Evolutionary conservation across 2,329 filamentous ascomycete genomes (phyloP), one percentile per base, ranked within the genome.

Genomic region (Fusarium ramigenum): DNA sequence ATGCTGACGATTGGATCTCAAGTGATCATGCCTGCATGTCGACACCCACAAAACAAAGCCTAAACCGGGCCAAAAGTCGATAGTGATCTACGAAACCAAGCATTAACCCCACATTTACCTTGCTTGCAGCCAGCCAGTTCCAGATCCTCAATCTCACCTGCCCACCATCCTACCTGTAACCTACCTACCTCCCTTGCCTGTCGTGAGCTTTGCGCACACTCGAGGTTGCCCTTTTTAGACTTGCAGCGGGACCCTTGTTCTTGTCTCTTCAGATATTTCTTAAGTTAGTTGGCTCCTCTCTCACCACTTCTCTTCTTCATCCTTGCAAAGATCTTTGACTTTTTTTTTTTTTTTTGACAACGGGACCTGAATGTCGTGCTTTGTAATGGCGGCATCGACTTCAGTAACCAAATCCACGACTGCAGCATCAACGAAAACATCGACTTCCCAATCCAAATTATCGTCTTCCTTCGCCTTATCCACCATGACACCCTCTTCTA

Each of bases 401-500:
- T 61, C 47, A 25, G 62, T 32, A 36, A 30, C 57, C 40, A 46
- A 46, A 62, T 30, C n/a, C 11, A 42, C 60, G 19, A 60, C 60
- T 23, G 56, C 36, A 67, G 23, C 28, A 19, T 60, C 36, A 67
- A 30, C 40, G 16, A 52, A 60, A 34, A 47, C 62, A 37, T 42
- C 72, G 59, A 58, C 57, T 9, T 50, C 58, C 39, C 44, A 62
- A 47, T 30, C 63, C 58, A 44, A 42, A 21, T 37, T 50, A 37
- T 52, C 66, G 43, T 52, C 40, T 49, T 52, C 44, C 46, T 53
- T 49, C 59, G 66, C 62, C 44, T 63, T 66, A 54, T 40, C 58
- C 68, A 71, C 63, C 69, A 81, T 81, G 84, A 78, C 83, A 60
- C 81, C 57, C 85, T 87, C 49, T 83, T 86, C 56, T 43, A 85